Evolutionary conservation across 2,329 filamentous ascomycete genomes (phyloP).

Genomic region (Fusarium tuaranense): DNA sequence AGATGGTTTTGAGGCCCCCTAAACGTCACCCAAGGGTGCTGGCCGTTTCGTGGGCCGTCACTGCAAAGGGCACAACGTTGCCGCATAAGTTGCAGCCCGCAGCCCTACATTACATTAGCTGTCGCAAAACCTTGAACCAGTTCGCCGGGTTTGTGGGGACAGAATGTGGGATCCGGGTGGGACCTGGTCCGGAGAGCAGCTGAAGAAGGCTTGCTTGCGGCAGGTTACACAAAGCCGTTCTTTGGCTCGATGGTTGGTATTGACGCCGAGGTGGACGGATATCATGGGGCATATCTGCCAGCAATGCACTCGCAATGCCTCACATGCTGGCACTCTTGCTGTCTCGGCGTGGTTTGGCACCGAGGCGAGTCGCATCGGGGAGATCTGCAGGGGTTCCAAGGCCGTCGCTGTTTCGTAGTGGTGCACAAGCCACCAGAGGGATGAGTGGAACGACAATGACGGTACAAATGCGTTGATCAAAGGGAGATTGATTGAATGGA

Average conservation of each 20-base stretch:
- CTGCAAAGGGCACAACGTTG: conserved; percentile 9
- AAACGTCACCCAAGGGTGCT: conserved; percentile 9
- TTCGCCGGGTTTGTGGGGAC: conserved; percentile 40
- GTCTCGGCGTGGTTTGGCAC: neutral
- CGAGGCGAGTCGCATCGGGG: conserved; percentile 4
- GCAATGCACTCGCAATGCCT: conserved; percentile 1
- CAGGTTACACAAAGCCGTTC: conserved; percentile 19
- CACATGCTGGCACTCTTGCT: neutral
- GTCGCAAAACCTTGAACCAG: conserved; percentile 37
- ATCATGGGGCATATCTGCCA: neutral
- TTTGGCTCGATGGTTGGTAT: conserved; percentile 1
- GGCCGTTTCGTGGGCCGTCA: conserved; percentile 19
- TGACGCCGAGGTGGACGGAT: neutral
- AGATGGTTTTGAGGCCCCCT: conserved; percentile 2
- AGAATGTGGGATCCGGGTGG: conserved; percentile 37
- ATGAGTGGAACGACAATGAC: conserved; percentile 34
- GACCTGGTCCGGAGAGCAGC: conserved; percentile 23
- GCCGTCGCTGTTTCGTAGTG: conserved; percentile 1
- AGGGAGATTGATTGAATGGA: conserved; percentile 28
- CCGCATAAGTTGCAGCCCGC: conserved; percentile 38
- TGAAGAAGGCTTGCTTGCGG: conserved; percentile 26
- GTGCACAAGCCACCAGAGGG: conserved; percentile 29
- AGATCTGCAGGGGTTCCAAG: conserved; percentile 7
- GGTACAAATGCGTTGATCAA: conserved; percentile 28
- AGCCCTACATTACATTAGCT: conserved; percentile 42